A percentile compares a stretch with the other conserved stretches of the same genome.
Evolutionary conservation across 306 rosid species (phyloP).

Genomic region (Prunus dulcis): DNA sequence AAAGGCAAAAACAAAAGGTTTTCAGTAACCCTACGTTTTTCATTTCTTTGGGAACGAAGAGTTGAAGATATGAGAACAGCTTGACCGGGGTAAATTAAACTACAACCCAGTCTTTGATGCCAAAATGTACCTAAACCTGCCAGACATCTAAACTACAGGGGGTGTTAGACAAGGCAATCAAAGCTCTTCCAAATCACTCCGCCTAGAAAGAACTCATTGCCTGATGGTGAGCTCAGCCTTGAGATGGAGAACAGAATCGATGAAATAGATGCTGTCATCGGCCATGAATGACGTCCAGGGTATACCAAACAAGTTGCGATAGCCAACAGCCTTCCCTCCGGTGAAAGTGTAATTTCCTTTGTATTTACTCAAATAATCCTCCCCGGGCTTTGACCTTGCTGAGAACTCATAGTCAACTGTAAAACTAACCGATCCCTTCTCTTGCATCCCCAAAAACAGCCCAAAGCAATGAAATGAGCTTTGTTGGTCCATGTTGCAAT

Average conservation of each 20-base stretch:
- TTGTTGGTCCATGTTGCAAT: slow-evolving; percentile 50
- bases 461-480: slow-evolving; percentile 41
- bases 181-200: neutral
- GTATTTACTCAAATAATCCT: slow-evolving; percentile 30
- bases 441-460: slow-evolving; percentile 41
- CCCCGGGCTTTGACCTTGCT: slow-evolving; percentile 32
- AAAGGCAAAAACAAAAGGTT: neutral
- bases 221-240: slow-evolving; percentile 43
- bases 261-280: slow-evolving; percentile 37
- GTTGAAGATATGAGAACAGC: neutral
- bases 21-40: neutral
- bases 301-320: slow-evolving; percentile 31
- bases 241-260: slow-evolving; percentile 41
- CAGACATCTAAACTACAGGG: neutral
- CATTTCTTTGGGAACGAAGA: neutral
- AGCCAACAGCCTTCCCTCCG: slow-evolving; percentile 49
- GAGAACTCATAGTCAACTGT: slow-evolving; percentile 42
- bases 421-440: slow-evolving; percentile 27
- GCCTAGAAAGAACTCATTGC: slow-evolving; percentile 19
- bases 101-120: neutral
- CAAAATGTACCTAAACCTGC: slow-evolving; percentile 12
- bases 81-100: neutral
- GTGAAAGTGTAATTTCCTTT: slow-evolving; percentile 41
- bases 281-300: slow-evolving; percentile 42
- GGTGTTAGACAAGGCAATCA: neutral